phyloP scores from a whole-genome alignment of 2,329 filamentous ascomycete genomes.

The Penicillium expansum region DNA sequence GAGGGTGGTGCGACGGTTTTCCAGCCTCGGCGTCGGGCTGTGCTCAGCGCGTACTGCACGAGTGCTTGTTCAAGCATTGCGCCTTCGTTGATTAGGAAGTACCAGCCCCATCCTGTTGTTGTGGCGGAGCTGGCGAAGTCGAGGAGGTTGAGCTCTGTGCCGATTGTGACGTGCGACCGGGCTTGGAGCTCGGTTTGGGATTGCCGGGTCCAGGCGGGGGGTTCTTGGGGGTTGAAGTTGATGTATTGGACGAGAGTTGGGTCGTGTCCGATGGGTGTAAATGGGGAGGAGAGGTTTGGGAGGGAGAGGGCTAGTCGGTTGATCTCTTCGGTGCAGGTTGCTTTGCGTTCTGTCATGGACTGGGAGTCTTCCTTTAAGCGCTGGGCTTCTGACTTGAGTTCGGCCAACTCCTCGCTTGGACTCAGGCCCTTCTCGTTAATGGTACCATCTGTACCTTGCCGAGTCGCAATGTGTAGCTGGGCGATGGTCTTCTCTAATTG shows the following conservation, averaged over 20 bases:
- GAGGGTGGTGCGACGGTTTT: slow-evolving; percentile 77
- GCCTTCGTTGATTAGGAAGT: slow-evolving; percentile 88
- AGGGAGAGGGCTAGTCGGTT: slow-evolving; percentile 71
- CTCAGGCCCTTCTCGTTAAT: not conserved
- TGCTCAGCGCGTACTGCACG: slow-evolving; percentile 75
- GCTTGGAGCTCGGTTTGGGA: slow-evolving; percentile 24
- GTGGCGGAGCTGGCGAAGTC: slow-evolving; percentile 80
- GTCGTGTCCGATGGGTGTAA: slow-evolving; percentile 69
- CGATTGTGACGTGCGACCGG: slow-evolving; percentile 83
- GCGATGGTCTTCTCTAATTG: slow-evolving; percentile 44
- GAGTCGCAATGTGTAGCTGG: slow-evolving; percentile 30
- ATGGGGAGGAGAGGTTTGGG: slow-evolving; percentile 77
- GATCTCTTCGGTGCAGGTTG: slow-evolving; percentile 58
- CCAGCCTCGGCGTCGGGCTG: slow-evolving; percentile 74
- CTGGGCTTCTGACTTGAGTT: slow-evolving; percentile 39
- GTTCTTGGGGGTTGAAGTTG: slow-evolving; percentile 62
- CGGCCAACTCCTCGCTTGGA: slow-evolving; percentile 23
- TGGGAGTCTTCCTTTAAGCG: slow-evolving; percentile 38
- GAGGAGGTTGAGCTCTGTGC: slow-evolving; percentile 78
- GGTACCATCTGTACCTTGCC: slow-evolving; percentile 15
- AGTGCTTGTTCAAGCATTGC: slow-evolving; percentile 94
- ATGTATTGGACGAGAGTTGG: slow-evolving; percentile 71
- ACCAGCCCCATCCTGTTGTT: slow-evolving; percentile 96
- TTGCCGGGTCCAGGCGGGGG: slow-evolving; percentile 31
- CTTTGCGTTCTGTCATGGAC: slow-evolving; percentile 32